Percentiles rank a stretch among this genome's conserved stretches.
phyloP scores from a whole-genome alignment of 257 asterid species.

The Thymus quinquecostatus region DNA sequence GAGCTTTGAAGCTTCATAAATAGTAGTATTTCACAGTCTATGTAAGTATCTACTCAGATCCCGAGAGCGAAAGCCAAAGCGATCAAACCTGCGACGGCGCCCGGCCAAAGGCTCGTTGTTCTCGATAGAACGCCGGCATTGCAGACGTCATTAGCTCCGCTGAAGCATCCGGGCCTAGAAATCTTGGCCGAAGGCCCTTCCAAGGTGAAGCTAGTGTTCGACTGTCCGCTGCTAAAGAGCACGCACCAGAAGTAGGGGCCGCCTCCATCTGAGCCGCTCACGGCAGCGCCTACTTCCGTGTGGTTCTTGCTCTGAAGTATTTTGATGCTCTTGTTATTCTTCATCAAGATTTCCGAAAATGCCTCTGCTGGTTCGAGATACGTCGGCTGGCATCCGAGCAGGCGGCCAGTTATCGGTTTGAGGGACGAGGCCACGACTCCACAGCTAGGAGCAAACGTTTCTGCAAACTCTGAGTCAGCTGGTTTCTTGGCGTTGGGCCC shows the following conservation, averaged over 20 bases:
- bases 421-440: constrained; percentile 62
- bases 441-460: constrained; percentile 83
- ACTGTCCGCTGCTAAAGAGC: constrained; percentile 72
- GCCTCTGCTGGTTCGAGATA: constrained; percentile 62
- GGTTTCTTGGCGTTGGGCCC: constrained; percentile 77
- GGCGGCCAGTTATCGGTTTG: constrained; percentile 76
- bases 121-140: constrained; percentile 40
- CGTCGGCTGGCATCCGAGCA: constrained; percentile 79
- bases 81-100: constrained; percentile 45
- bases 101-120: constrained; percentile 34
- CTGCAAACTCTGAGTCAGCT: constrained; percentile 58
- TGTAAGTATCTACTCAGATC: constrained; percentile 22
- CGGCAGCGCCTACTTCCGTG: constrained; percentile 92
- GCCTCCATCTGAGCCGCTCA: constrained; percentile 73
- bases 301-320: constrained; percentile 71
- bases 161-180: constrained; percentile 81
- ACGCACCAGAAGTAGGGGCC: constrained; percentile 91
- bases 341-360: constrained; percentile 65
- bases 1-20: neutral
- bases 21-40: neutral
- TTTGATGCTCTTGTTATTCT: constrained; percentile 57
- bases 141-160: constrained; percentile 78
- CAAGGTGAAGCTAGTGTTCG: constrained; percentile 61
- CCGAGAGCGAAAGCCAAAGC: constrained; percentile 42
- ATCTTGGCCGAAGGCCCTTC: constrained; percentile 66